Base-by-base conservation (phyloP, 371 early-diverging fungal species). In the Basidiobolus heterosporus region DNA sequence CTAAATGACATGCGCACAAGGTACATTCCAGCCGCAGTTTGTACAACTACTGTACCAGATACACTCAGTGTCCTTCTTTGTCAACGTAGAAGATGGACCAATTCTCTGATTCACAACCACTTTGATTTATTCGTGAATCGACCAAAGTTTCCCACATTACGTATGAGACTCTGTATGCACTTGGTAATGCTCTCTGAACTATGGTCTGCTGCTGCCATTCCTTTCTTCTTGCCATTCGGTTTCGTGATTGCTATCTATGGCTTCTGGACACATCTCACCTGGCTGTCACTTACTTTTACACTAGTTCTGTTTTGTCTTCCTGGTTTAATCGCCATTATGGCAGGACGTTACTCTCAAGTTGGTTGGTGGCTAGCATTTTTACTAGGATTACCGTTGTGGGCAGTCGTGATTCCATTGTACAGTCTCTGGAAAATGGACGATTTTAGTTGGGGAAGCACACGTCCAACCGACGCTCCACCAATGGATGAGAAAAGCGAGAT, bases 371-470 rank as follows among this genome's bases (percentile, higher is more conserved):
- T 89, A 21, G 74, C 92, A 39, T 98, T 95, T 55, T 64, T 98
- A 11, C 24, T 86, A 15, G 84, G 89, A 5, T 70, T 95, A 15
- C 96, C 96, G 0, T 78, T 98, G n/a, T 98, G 95, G 85, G 88
- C 88, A 58, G 82, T 89, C 56, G 71, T 89, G 15, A 75, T 98
- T 38, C 98, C 98, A 0, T 57, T 85, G 1, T 98, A 98, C 62
- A 82, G 95, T 20, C 95, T 82, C 66, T 96, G 98, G 98, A 89
- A 91, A 60, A 92, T 96, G 67, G 98, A 98, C 57, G 95, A 98
- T 53, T 94, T 98, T 58, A 80, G 84, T 0, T 98, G 96, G 98
- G 98, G 98, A 2, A 82, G 91, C 56, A 98, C 98, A 0, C 74
- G 97, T 42, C 76, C 80, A 36, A 78, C 87, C 2, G 74, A 76